phyloP scores from a whole-genome alignment of 352 stramenopile genomes.

The Phytophthora tubulina region DNA sequence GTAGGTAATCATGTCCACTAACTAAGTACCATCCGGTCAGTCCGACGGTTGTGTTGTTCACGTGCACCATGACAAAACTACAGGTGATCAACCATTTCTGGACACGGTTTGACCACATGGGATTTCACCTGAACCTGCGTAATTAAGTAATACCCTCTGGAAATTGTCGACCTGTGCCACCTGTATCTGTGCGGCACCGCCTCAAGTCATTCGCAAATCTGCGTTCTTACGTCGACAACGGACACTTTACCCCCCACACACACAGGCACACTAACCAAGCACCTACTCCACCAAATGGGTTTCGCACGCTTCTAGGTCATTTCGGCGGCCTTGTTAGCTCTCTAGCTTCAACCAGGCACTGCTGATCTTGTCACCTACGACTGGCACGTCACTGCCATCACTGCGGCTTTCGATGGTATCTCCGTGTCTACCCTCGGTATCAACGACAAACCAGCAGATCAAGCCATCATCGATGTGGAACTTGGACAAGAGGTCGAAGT shows the following conservation, averaged over 20 bases:
- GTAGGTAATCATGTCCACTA: too few species aligned
- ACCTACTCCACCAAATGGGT: neutral
- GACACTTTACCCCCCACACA: neutral
- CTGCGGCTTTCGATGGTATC: slow-evolving; percentile 25
- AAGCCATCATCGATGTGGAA: slow-evolving; percentile 24
- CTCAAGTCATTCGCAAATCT: neutral
- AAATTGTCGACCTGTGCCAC: neutral
- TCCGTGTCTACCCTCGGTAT: neutral
- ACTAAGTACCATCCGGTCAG: too few species aligned
- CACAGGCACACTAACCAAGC: neutral
- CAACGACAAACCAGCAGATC: too few species aligned
- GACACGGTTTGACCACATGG: neutral
- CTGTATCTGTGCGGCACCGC: neutral
- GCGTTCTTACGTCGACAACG: neutral
- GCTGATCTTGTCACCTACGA: slow-evolving; percentile 4
- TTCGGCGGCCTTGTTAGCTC: neutral
- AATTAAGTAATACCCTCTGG: too few species aligned
- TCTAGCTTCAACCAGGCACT: neutral
- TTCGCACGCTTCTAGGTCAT: neutral
- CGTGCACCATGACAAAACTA: too few species aligned
- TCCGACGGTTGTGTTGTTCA: too few species aligned
- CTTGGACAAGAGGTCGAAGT: slow-evolving; percentile 21
- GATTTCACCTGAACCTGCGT: too few species aligned
- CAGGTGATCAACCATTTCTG: neutral
- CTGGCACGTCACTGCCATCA: slow-evolving; percentile 8